Base-by-base conservation (phyloP, 805 yeast species). In the Grigorovia humatica region DNA sequence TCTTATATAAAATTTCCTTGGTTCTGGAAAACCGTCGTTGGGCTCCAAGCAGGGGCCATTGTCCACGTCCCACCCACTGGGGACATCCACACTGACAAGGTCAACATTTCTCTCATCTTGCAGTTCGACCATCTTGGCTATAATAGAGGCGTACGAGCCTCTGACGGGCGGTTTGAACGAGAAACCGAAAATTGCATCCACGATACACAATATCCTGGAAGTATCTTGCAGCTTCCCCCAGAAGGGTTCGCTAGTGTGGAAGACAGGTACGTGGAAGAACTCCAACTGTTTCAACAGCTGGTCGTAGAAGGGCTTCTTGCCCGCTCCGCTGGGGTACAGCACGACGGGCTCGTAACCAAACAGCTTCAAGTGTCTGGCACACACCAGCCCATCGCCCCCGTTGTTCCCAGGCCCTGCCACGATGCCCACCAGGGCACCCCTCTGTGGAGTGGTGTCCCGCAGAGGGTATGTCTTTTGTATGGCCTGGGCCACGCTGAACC, bases 51-150 rank as follows among this genome's bases (percentile, higher is more conserved):
- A 67, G 0, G 93, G 95, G 0, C 99, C 99, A 8, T 75, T 62
- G 61, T 93, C 95, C 11, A 93, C 98, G 62, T 90, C 91, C 99
- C 99, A 93, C 0, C 97, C 96, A 1, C 96, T 85, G 0, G 99
- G 99, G 47, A 91, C 80, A 66, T 93, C 99, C 1, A 93, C 86
- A 0, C 95, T 79, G 0, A 87, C 77, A 1, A 89, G 78, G 1
- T 90, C 91, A 2, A 80, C 61, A 1, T 55, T 52, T 9, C 57
- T 51, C 41, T 66, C 72, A 2, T 61, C 52, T 7, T 71, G 60
- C 55, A 85, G 64, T 8, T 71, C 58, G n/a, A 59, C 60, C 51
- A 77, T 70, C 38, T 32, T 32, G 38, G 38, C 15, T 11, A 46
- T 17, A 9, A 75, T 77, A 15, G 57, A 59, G 44, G 77, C 79